Evolutionary conservation across 1,139 yeast species (phyloP).

Genomic region (Diutina catenulata): DNA sequence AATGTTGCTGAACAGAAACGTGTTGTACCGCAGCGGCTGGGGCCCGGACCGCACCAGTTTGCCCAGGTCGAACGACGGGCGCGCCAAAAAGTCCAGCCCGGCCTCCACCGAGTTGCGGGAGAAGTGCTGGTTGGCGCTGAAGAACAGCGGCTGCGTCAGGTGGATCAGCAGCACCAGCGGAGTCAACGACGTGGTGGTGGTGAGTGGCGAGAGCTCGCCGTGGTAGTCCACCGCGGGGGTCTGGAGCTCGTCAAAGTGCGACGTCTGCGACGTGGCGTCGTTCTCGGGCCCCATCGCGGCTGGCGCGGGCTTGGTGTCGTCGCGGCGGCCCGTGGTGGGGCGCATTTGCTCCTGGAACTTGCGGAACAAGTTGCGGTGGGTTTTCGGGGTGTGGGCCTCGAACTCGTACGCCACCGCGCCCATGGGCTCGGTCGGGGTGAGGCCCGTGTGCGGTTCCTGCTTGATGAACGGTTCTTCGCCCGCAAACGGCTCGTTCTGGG

Average conservation of each 20-base stretch:
- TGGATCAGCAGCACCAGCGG: conserved; percentile 31
- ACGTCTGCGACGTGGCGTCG: background rate
- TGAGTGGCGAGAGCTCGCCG: conserved; percentile 28
- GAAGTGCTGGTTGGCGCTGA: conserved; percentile 27
- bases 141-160: conserved; percentile 34
- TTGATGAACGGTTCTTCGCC: background rate
- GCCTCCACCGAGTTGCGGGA: background rate
- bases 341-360: background rate
- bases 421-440: background rate
- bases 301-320: background rate
- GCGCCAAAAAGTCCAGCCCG: background rate
- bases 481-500: background rate
- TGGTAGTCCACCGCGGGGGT: background rate
- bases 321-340: background rate
- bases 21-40: background rate
- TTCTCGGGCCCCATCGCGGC: background rate
- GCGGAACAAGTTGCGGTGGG: background rate
- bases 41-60: conserved; percentile 1
- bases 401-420: background rate
- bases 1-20: conserved; percentile 19
- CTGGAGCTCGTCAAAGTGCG: background rate
- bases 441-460: background rate
- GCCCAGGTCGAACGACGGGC: conserved; percentile 3
- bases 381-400: background rate
- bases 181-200: conserved; percentile 35